These are phyloP conservation scores for Nannizzia gypsea DNA, from an alignment of 2,329 filamentous ascomycete species.

Conservation along the genomic window DNA sequence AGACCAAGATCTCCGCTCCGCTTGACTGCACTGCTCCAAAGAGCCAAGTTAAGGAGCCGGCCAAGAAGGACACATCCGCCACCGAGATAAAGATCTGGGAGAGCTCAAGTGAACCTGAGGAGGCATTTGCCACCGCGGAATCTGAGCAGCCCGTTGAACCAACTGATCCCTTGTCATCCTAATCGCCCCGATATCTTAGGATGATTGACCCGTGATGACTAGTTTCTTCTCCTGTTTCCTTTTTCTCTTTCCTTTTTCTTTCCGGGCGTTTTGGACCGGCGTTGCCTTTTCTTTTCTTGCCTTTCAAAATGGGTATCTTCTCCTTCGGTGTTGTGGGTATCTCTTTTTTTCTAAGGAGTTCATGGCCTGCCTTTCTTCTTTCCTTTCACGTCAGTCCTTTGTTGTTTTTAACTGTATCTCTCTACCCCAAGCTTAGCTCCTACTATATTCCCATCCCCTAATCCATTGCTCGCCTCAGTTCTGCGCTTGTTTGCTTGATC, in stretches of 20 bases:
- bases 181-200: background rate
- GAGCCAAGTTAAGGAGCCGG: constrained; percentile 17
- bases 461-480: background rate
- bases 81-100: constrained; percentile 56
- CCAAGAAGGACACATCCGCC: constrained; percentile 33
- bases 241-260: background rate
- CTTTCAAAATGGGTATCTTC: background rate
- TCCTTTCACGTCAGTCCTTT: background rate
- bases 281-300: background rate
- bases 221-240: background rate
- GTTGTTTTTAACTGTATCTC: background rate
- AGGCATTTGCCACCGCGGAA: constrained; percentile 14
- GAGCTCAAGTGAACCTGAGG: constrained; percentile 53
- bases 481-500: background rate
- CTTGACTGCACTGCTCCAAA: constrained; percentile 18
- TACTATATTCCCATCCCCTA: background rate
- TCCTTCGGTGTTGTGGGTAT: background rate
- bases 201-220: background rate
- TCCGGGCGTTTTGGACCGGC: background rate
- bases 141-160: background rate
- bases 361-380: background rate
- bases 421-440: background rate
- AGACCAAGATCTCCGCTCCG: constrained; percentile 10
- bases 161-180: background rate
- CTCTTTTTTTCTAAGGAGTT: background rate